Conservation (phyloP, 257 asterid genomes). For the Solanum boliviense region DNA sequence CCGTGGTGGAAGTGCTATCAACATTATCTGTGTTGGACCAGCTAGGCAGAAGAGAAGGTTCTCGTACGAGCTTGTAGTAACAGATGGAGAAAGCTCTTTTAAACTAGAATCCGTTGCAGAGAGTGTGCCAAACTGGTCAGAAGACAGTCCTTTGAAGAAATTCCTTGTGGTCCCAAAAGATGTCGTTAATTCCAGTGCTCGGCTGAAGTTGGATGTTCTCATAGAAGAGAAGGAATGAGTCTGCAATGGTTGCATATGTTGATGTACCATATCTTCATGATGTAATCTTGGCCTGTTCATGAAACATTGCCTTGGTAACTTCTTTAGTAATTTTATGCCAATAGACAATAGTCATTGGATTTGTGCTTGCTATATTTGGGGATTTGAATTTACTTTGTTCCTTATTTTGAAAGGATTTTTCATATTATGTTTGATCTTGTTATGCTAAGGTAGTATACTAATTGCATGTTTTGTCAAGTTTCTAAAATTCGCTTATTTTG, state of each 20-base stretch:
- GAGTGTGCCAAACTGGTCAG: conserved; percentile 18
- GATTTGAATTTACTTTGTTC: background rate
- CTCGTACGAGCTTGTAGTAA: conserved; percentile 23
- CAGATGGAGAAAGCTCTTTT: conserved; percentile 28
- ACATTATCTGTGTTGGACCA: conserved; percentile 37
- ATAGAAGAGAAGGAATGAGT: conserved; percentile 4
- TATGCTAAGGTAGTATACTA: background rate
- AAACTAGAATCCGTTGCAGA: conserved; percentile 26
- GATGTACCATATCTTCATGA: background rate
- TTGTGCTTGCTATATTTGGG: background rate
- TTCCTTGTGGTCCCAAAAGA: conserved; percentile 39
- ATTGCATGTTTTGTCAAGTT: background rate
- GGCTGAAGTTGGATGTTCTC: conserved; percentile 29
- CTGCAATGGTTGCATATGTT: background rate
- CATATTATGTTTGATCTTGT: background rate
- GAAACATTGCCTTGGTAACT: background rate
- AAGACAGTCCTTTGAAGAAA: conserved; percentile 7
- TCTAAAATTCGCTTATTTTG: too few species aligned
- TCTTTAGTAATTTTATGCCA: background rate
- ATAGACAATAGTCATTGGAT: background rate
- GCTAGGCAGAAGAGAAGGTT: conserved; percentile 10
- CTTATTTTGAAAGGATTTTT: background rate
- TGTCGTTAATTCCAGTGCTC: conserved; percentile 6
- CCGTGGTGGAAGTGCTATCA: conserved; percentile 27
- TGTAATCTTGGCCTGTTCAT: background rate